Evolutionary conservation across 345 rosid species (phyloP).

Genomic region (Pugionium cornutum): DNA sequence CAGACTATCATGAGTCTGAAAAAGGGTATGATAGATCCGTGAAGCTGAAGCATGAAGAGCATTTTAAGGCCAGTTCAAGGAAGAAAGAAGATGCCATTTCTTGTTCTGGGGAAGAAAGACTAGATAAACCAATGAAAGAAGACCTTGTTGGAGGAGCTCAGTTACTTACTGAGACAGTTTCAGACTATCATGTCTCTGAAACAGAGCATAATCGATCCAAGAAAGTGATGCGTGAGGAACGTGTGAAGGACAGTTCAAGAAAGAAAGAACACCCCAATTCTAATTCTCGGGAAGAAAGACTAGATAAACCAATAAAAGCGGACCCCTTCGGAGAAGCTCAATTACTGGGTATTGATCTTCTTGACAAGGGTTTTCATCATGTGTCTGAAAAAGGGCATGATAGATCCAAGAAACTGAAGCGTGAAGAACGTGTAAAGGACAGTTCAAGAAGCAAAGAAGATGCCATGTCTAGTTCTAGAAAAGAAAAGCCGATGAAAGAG

Average conservation of each 20-base stretch:
- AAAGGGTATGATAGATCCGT: no score
- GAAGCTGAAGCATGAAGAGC: background rate
- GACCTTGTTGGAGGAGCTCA: background rate
- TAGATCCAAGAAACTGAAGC: constrained; percentile 38
- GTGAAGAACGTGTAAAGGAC: constrained; percentile 45
- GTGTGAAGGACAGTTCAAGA: constrained; percentile 40
- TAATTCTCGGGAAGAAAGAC: constrained; percentile 34
- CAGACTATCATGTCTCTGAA: constrained; percentile 40
- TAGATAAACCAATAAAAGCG: constrained; percentile 17
- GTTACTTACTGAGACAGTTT: constrained; percentile 36
- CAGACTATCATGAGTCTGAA: no score
- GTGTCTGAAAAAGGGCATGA: constrained; percentile 40
- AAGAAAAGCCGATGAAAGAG: constrained; percentile 28
- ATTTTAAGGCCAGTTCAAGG: constrained; percentile 38
- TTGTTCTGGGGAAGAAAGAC: constrained; percentile 29
- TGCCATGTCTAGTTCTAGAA: constrained; percentile 32
- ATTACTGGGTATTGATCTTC: constrained; percentile 23
- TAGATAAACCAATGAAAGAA: constrained; percentile 28
- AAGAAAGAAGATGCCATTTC: constrained; percentile 31
- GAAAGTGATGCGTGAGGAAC: constrained; percentile 40
- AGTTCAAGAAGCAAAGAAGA: constrained; percentile 42
- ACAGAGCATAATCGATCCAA: constrained; percentile 37
- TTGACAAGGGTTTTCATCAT: constrained; percentile 39
- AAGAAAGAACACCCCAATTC: constrained; percentile 38
- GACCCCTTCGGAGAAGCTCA: constrained; percentile 35